A percentile compares a stretch with the other conserved stretches of the same genome.
These are phyloP conservation scores for Marchantia paleacea DNA, from an alignment of 225 moss, liverwort and hornwort genomes.

Conservation along the genomic window DNA sequence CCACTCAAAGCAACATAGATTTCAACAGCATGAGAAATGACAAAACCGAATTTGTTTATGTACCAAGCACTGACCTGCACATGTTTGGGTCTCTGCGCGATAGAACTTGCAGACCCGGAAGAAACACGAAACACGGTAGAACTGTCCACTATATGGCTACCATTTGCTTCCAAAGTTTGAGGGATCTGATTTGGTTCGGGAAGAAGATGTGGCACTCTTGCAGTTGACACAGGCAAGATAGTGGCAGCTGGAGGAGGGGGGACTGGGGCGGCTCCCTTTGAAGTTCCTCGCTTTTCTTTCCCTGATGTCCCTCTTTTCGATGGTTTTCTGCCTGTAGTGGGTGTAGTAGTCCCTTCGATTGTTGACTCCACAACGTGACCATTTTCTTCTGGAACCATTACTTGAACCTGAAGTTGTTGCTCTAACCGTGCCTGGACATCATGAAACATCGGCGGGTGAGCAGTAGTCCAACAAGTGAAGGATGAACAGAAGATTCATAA, in stretches of 20 bases:
- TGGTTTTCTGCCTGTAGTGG: neutral
- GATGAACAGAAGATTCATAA: neutral
- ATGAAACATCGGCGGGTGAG: neutral
- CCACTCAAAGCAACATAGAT: neutral
- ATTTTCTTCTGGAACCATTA: constrained; percentile 12
- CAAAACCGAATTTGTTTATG: neutral
- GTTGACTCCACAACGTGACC: constrained; percentile 27
- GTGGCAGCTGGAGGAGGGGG: neutral
- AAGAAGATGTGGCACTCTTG: neutral
- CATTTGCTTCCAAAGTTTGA: constrained; percentile 13
- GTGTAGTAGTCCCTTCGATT: constrained; percentile 2
- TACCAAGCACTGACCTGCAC: constrained; percentile 20
- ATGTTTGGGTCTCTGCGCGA: constrained; percentile 10
- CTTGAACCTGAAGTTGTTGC: constrained; percentile 3
- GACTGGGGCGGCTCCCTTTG: neutral
- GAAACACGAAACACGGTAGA: constrained; percentile 6
- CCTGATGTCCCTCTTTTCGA: constrained; percentile 2
- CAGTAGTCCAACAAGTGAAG: neutral
- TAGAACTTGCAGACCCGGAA: neutral
- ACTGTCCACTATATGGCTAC: neutral
- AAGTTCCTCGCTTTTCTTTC: constrained; percentile 14
- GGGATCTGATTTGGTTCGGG: constrained; percentile 10
- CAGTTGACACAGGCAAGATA: neutral
- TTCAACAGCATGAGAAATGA: neutral
- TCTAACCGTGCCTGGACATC: constrained; percentile 17